Percentiles rank a stretch among this genome's conserved stretches.
These are phyloP conservation scores for Tricholoma hemisulphureum DNA, from an alignment of 768 basidiomycete species.

Conservation along the genomic window DNA sequence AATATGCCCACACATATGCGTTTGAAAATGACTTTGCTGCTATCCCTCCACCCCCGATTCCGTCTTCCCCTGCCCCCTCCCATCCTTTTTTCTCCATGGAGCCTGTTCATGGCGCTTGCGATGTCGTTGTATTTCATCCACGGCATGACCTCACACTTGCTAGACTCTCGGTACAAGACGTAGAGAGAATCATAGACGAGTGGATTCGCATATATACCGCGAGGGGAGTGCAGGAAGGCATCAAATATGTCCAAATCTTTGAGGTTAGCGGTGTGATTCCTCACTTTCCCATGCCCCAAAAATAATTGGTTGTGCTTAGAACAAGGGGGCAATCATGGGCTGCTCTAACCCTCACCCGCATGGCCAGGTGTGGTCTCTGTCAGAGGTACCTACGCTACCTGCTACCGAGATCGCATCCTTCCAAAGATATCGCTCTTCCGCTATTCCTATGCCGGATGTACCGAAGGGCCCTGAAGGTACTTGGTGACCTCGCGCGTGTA, in stretches of 20 bases:
- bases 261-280: constrained; percentile 52
- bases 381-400: constrained; percentile 67
- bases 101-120: constrained; percentile 80
- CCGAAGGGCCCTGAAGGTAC: constrained; percentile 54
- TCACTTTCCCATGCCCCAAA: not conserved
- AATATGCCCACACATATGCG: constrained; percentile 63
- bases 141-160: constrained; percentile 85
- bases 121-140: constrained; percentile 85
- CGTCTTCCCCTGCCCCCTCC: constrained; percentile 45
- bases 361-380: constrained; percentile 85
- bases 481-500: too few relatives aligned
- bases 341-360: constrained; percentile 95
- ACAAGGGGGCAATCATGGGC: constrained; percentile 94
- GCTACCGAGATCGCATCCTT: constrained; percentile 64
- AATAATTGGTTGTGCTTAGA: constrained; percentile 44
- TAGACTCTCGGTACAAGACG: constrained; percentile 53
- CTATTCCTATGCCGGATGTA: constrained; percentile 39
- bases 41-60: constrained; percentile 62
- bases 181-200: constrained; percentile 62
- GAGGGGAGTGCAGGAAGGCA: constrained; percentile 63
- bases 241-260: constrained; percentile 85
- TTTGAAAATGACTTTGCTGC: constrained; percentile 88
- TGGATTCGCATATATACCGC: constrained; percentile 68
- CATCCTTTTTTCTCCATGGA: constrained; percentile 64
- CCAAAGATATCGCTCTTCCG: constrained; percentile 42